These are phyloP conservation scores for Salix suchowensis DNA, from an alignment of 345 rosid genomes.

Conservation along the genomic window DNA sequence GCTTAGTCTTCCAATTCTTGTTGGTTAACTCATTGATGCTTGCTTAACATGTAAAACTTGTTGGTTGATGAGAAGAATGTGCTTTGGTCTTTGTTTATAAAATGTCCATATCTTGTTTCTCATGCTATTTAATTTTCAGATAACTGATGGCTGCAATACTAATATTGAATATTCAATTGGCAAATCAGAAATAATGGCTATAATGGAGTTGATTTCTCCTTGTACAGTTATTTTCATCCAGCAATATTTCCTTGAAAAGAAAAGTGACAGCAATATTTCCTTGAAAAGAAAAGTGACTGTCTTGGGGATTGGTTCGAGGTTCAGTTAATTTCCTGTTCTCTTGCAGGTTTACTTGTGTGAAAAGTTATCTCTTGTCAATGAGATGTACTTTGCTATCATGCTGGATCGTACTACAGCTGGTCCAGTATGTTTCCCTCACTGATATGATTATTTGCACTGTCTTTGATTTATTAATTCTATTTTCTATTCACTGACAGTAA, in stretches of 20 bases:
- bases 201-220: neutral
- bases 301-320: neutral
- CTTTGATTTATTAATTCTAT: slow-evolving; percentile 2
- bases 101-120: neutral
- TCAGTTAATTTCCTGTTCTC: slow-evolving; percentile 10
- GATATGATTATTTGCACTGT: neutral
- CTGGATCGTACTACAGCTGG: slow-evolving; percentile 95
- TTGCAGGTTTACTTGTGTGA: slow-evolving; percentile 90
- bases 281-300: neutral
- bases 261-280: neutral
- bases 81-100: neutral
- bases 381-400: slow-evolving; percentile 98
- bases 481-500: neutral
- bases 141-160: neutral
- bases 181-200: neutral
- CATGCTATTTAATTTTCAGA: neutral
- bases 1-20: neutral
- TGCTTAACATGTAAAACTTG: neutral
- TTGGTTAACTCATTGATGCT: neutral
- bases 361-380: slow-evolving; percentile 86
- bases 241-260: neutral
- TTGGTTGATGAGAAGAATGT: neutral
- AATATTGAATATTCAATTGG: neutral
- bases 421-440: slow-evolving; percentile 55
- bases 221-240: neutral